Evolutionary conservation across 2,329 filamentous ascomycete species (phyloP).

Genomic region (Zymoseptoria brevis): DNA sequence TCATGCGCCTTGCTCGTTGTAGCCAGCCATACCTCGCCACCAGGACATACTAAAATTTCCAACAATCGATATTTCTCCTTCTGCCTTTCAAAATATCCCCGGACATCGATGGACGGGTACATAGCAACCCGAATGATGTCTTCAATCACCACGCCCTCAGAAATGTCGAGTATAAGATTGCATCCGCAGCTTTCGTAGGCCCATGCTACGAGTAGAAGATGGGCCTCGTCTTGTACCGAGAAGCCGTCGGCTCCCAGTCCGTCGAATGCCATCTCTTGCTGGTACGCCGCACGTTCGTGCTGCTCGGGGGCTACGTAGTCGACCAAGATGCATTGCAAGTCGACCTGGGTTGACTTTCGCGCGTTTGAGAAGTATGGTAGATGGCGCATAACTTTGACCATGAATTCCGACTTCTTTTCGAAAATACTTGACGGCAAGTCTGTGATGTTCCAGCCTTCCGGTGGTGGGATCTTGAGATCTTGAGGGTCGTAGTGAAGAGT

Average conservation of each 20-base stretch:
- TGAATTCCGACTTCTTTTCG: background rate
- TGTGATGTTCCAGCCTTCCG: background rate
- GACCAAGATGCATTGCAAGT: constrained; percentile 2
- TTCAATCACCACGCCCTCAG: background rate
- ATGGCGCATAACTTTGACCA: background rate
- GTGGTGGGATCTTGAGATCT: constrained; percentile 1
- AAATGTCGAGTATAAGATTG: background rate
- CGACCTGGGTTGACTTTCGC: constrained; percentile 1
- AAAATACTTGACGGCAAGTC: background rate
- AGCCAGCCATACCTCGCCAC: background rate
- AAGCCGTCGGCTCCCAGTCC: no score
- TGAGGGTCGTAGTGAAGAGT: constrained; percentile 1
- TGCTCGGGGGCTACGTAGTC: background rate
- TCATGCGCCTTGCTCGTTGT: background rate
- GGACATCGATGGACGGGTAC: background rate
- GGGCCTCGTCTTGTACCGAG: no score
- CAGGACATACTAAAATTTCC: background rate
- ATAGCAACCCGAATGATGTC: background rate
- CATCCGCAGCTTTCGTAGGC: constrained; percentile 3
- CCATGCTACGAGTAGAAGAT: background rate
- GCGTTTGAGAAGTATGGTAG: constrained; percentile 1
- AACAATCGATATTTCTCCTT: background rate
- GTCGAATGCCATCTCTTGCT: background rate
- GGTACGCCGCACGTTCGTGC: background rate
- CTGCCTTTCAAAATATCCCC: background rate